A percentile compares a stretch with the other conserved stretches of the same genome.
phyloP scores from a whole-genome alignment of 257 asterid species.

The Plantago elongata region DNA sequence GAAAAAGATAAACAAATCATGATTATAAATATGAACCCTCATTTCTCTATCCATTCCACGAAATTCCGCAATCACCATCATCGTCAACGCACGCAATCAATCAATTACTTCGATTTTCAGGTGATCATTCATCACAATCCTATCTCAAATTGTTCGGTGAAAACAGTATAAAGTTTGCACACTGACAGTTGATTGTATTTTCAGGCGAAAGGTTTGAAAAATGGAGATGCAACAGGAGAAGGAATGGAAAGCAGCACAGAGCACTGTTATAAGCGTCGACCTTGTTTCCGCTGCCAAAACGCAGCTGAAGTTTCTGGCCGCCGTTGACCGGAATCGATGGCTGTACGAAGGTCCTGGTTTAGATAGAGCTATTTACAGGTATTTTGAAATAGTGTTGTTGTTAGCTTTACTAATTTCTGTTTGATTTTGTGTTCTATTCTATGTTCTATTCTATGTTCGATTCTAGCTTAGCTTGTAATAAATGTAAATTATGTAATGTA shows the following conservation, averaged over 20 bases:
- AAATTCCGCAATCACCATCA: not conserved
- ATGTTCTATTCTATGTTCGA: too few species aligned
- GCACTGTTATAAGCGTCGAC: slow-evolving; percentile 50
- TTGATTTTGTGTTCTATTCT: too few species aligned
- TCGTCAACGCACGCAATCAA: slow-evolving; percentile 23
- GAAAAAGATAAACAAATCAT: not conserved
- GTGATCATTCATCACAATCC: slow-evolving; percentile 12
- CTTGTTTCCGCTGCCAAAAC: slow-evolving; percentile 70
- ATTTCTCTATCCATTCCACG: slow-evolving; percentile 18
- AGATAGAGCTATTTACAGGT: slow-evolving; percentile 68
- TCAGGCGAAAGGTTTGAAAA: slow-evolving; percentile 19
- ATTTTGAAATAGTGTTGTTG: not conserved
- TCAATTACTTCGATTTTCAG: slow-evolving; percentile 18
- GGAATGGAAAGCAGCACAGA: slow-evolving; percentile 90
- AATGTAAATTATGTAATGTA: too few species aligned
- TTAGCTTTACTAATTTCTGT: too few species aligned
- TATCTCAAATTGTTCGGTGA: not conserved
- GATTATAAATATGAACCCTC: slow-evolving; percentile 3
- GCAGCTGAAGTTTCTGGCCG: slow-evolving; percentile 77
- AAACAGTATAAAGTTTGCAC: not conserved
- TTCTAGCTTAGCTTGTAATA: too few species aligned
- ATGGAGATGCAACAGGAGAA: slow-evolving; percentile 67
- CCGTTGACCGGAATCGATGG: slow-evolving; percentile 85
- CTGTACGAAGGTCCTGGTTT: slow-evolving; percentile 63
- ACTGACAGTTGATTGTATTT: not conserved